Conservation (phyloP, 345 rosid genomes). For the Rhodamnia argentea region DNA sequence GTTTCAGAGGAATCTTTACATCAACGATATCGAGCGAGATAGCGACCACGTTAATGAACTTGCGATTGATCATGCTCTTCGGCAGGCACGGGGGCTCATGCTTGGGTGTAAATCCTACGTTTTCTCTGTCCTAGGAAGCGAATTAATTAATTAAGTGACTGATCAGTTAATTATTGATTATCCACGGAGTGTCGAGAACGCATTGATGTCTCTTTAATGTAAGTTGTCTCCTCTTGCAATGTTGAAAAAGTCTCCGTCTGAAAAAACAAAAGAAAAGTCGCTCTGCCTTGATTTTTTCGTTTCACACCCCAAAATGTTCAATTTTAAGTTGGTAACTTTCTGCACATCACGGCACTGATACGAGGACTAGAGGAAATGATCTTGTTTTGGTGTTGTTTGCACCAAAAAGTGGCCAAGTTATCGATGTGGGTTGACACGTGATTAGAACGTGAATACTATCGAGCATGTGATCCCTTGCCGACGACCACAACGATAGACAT, state of each 20-base stretch:
- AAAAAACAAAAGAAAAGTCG: background rate
- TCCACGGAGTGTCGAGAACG: background rate
- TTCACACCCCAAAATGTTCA: background rate
- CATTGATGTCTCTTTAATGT: background rate
- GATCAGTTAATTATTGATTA: background rate
- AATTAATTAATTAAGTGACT: background rate
- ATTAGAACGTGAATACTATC: too few species aligned
- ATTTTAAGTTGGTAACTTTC: background rate
- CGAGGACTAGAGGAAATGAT: background rate
- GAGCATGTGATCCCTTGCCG: too few species aligned
- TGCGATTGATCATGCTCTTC: background rate
- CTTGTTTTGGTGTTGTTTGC: background rate
- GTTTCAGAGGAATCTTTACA: background rate
- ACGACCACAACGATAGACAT: too few species aligned
- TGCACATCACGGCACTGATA: background rate
- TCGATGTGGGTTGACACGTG: too few species aligned
- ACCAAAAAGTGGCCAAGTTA: too few species aligned
- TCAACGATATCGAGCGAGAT: background rate
- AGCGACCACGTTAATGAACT: background rate
- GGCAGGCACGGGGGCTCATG: background rate
- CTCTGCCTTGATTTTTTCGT: background rate
- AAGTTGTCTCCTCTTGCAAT: background rate
- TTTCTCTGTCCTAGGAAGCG: background rate
- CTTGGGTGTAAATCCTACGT: background rate
- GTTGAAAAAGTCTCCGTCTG: background rate